These are phyloP conservation scores for Lepiota brunneoincarnata DNA, from an alignment of 768 basidiomycete species.

Conservation along the genomic window DNA sequence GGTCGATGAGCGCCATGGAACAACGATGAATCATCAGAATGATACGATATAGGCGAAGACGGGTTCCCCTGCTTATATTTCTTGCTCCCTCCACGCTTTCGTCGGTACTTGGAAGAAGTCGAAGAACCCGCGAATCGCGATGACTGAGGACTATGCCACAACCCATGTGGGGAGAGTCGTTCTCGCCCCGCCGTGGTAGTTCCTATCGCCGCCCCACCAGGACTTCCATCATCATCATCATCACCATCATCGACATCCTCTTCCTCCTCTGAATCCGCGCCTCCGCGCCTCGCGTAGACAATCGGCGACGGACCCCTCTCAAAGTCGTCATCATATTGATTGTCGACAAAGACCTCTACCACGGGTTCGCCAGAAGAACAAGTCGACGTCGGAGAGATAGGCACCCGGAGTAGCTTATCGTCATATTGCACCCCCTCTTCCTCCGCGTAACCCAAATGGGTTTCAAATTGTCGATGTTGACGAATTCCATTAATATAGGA, in stretches of 20 bases:
- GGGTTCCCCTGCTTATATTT: background rate
- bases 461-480: too few relatives aligned
- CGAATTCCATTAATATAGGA: too few relatives aligned
- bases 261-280: background rate
- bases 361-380: background rate
- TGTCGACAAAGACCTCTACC: constrained; percentile 8
- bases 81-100: background rate
- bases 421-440: background rate
- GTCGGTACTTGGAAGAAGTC: background rate
- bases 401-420: constrained; percentile 2
- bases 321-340: background rate
- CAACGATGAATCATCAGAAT: constrained; percentile 9
- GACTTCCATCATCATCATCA: background rate
- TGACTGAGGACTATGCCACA: background rate
- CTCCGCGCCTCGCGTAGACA: background rate
- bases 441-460: background rate
- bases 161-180: too few relatives aligned
- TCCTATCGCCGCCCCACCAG: background rate
- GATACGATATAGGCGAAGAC: constrained; percentile 7
- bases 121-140: background rate
- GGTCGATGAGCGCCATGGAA: background rate
- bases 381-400: background rate
- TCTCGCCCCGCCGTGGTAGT: background rate
- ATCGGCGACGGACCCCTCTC: constrained; percentile 11
- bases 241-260: too few relatives aligned